Conservation (phyloP, 495 filamentous ascomycete species). For the Hyaloscypha bicolor region DNA sequence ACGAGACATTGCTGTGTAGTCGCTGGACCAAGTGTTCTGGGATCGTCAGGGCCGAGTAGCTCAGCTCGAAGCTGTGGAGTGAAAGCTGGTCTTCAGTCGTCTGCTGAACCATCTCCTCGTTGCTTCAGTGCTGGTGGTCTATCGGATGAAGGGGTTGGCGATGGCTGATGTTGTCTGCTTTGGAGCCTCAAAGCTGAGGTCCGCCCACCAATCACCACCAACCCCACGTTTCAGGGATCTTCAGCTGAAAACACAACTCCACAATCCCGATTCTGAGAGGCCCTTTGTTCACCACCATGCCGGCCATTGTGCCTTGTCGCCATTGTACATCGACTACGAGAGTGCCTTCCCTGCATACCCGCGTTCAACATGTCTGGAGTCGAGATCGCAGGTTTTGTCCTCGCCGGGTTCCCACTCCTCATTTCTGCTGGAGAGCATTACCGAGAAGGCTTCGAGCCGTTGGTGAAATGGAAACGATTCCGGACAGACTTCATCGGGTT, state of each 20-base stretch:
- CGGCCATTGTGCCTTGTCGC: too few relatives aligned
- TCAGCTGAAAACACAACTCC: neutral
- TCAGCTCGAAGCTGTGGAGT: neutral
- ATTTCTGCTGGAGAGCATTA: conserved; percentile 39
- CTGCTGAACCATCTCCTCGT: neutral
- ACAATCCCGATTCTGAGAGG: neutral
- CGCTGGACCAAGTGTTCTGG: neutral
- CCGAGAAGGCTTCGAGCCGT: conserved; percentile 31
- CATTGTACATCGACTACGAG: neutral
- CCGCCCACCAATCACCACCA: neutral
- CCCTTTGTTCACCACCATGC: neutral
- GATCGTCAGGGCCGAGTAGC: neutral
- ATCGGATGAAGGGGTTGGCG: neutral
- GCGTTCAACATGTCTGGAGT: conserved; percentile 29
- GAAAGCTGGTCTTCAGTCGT: neutral
- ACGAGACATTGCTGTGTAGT: neutral
- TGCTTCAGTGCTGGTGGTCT: neutral
- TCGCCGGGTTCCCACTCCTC: conserved; percentile 39
- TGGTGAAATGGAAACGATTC: conserved; percentile 33
- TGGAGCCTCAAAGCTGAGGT: neutral
- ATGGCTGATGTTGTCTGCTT: neutral
- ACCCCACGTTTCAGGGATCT: neutral
- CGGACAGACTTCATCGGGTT: conserved; percentile 27
- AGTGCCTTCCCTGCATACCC: neutral
- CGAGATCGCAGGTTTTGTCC: conserved; percentile 40